Evolutionary conservation across 441 rosid species (phyloP).

Genomic region (Gossypium davidsonii): DNA sequence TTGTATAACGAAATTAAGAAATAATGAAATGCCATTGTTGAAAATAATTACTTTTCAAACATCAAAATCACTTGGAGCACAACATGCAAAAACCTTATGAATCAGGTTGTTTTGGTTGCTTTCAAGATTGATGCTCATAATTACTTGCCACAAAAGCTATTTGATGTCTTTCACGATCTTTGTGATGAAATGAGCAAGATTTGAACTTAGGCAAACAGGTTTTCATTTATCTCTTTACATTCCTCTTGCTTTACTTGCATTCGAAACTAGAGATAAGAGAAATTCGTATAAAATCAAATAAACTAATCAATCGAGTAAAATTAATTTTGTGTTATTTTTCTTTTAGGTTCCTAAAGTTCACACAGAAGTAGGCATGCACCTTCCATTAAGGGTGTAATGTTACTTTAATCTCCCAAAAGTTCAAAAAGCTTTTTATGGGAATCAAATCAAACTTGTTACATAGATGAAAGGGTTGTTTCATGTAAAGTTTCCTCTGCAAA

Average conservation of each 20-base stretch:
- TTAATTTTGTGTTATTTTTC: neutral
- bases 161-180: neutral
- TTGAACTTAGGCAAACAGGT: neutral
- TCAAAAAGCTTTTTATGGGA: neutral
- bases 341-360: neutral
- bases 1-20: too few relatives aligned
- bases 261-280: too few relatives aligned
- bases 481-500: neutral
- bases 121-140: neutral
- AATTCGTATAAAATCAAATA: too few relatives aligned
- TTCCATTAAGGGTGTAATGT: neutral
- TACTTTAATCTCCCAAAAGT: slow-evolving; percentile 1
- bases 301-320: neutral
- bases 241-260: neutral
- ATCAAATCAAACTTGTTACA: neutral
- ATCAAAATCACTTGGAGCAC: neutral
- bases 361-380: neutral
- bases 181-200: neutral
- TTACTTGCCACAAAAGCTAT: neutral
- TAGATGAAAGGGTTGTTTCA: neutral
- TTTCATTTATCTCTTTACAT: neutral
- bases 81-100: neutral
- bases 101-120: neutral
- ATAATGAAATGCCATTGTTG: neutral
- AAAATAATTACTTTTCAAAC: neutral